Base-by-base conservation (phyloP, 148 eudicot genomes). In the Rhododendron griersonianum region DNA sequence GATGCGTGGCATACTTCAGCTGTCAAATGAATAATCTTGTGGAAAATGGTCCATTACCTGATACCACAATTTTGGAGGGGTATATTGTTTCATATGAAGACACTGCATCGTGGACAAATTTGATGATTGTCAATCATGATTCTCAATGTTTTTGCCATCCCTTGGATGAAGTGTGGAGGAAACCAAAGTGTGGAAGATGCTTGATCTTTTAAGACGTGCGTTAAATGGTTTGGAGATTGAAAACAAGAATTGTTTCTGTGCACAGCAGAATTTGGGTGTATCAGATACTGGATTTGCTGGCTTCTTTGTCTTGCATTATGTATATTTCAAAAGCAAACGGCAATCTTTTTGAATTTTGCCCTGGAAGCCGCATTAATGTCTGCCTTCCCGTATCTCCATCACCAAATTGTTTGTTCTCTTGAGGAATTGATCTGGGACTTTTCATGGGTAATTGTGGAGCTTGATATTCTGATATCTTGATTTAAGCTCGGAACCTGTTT, bases 1-100 rank as follows among this genome's bases (percentile, higher is more conserved):
- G 91, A 95, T 97, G 98, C 98, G 98, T 47, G 99, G 99, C 82
- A 92, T 97, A 87, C 96, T 97, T 91, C 98, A 97, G 84, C 86
- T 97, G 85, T 90, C 93, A 82, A 97, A 93, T 82, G 98, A 97
- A 91, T 93, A 92, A 93, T 90, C 90, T 81, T 85, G 89, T 86
- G 81, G 90, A 89, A 88, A 83, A 86, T 87, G 87, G 88, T 53
- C 75, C 88, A 48, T 91, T 81, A 82, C 57, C 11, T 10, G 73
- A 28, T 35, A 53, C 61, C 55, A 69, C 37, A 57, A n/a, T 65
- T 25, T 41, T 67, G 28, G 37, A 86, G 59, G 80, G 74, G 6
- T 74, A 11, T 37, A 76, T 84, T 71, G 63, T 57, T 9, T 80
- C 44, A 55, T 33, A 18, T 13, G 53, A 78, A 65, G 73, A 81